These are phyloP conservation scores for Babesia caballi DNA, from an alignment of 169 alveolate genomes.

Conservation along the genomic window DNA sequence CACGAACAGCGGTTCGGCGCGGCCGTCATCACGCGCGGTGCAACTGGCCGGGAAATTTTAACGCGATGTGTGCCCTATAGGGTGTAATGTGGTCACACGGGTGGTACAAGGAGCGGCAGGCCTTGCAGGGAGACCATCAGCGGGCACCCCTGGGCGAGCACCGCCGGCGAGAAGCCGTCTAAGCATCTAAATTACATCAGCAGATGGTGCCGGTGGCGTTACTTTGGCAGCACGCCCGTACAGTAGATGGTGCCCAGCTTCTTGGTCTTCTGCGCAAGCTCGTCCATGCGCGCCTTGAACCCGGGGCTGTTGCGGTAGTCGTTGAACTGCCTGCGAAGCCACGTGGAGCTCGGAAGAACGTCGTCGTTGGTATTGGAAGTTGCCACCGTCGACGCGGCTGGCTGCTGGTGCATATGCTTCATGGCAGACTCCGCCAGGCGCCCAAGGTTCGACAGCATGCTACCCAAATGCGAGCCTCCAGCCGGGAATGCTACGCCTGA, in stretches of 20 bases:
- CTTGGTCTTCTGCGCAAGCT: slow-evolving; percentile 11
- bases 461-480: not conserved
- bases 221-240: not conserved
- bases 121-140: not conserved
- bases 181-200: too few species aligned
- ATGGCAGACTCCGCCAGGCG: not conserved
- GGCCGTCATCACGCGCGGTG: too few species aligned
- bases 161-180: not conserved
- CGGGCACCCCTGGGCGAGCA: not conserved
- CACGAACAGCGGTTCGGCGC: too few species aligned
- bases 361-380: slow-evolving; percentile 7
- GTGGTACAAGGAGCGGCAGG: not conserved
- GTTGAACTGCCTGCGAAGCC: slow-evolving; percentile 15
- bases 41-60: not conserved
- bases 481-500: not conserved
- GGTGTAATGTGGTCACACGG: not conserved
- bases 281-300: slow-evolving; percentile 36
- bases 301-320: slow-evolving; percentile 27
- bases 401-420: not conserved
- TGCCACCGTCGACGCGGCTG: not conserved
- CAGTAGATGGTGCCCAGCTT: slow-evolving; percentile 10
- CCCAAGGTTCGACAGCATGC: not conserved
- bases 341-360: slow-evolving; percentile 2
- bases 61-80: not conserved
- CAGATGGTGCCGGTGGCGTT: too few species aligned